Conservation (phyloP, 345 rosid species). For the Draba incana region DNA sequence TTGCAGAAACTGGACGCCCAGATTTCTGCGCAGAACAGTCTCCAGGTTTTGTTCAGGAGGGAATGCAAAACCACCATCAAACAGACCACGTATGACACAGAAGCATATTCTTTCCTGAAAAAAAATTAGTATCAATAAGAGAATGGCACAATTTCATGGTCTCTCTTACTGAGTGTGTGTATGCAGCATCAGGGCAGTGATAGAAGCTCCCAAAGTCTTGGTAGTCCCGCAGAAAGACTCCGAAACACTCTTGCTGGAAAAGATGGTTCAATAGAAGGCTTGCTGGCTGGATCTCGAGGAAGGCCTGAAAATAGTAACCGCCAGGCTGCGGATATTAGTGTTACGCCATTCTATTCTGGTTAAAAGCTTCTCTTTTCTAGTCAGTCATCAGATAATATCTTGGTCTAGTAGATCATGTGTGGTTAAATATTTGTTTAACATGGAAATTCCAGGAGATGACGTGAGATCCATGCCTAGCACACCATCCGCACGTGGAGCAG, state of each 20-base stretch:
- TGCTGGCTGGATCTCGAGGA: conserved; percentile 46
- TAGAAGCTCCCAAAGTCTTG: conserved; percentile 48
- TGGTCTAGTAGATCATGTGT: conserved; percentile 11
- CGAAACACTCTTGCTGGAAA: conserved; percentile 35
- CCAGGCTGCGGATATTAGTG: conserved; percentile 43
- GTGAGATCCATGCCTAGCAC: conserved; percentile 69
- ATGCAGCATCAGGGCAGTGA: conserved; percentile 57
- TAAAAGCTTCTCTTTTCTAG: conserved; percentile 28
- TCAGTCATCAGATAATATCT: conserved; percentile 21
- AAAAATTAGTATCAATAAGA: conserved; percentile 11
- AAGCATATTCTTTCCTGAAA: conserved; percentile 20
- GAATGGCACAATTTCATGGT: conserved; percentile 9
- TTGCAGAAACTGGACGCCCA: conserved; percentile 56
- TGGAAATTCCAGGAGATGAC: conserved; percentile 54
- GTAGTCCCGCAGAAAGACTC: conserved; percentile 54
- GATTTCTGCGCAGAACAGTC: conserved; percentile 56
- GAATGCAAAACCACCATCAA: conserved; percentile 46
- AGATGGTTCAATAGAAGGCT: conserved; percentile 40
- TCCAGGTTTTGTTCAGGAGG: conserved; percentile 47
- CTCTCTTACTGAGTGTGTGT: conserved; percentile 42
- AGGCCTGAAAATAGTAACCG: conserved; percentile 42
- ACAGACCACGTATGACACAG: conserved; percentile 52
- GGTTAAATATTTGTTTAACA: conserved; percentile 7
- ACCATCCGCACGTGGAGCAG: conserved; percentile 60
- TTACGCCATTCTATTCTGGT: conserved; percentile 72